These are phyloP conservation scores for Fusarium floridanum DNA, from an alignment of 2,329 filamentous ascomycete genomes.

Conservation along the genomic window DNA sequence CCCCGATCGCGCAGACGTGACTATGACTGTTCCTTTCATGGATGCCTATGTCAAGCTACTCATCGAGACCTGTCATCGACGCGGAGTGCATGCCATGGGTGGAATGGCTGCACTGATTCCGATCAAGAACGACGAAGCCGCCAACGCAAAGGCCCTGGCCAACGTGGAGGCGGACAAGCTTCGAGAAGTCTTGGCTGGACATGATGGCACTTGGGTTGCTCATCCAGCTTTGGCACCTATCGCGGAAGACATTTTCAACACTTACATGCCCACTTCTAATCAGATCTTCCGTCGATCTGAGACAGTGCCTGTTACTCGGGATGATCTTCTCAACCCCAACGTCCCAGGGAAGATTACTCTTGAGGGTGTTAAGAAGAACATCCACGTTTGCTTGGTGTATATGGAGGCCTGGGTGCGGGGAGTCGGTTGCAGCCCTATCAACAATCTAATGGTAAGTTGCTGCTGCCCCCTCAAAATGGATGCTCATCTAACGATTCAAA, in stretches of 20 bases:
- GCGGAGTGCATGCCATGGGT: slow-evolving; percentile 98
- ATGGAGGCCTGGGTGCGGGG: slow-evolving; percentile 99
- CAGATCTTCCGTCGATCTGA: slow-evolving; percentile 92
- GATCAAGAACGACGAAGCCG: slow-evolving; percentile 92
- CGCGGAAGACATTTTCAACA: slow-evolving; percentile 94
- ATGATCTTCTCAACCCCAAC: slow-evolving; percentile 98
- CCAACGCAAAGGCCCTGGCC: slow-evolving; percentile 95
- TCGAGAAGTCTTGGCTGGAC: slow-evolving; percentile 92
- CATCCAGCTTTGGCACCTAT: slow-evolving; percentile 92
- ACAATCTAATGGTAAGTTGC: slow-evolving; percentile 80
- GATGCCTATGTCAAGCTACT: slow-evolving; percentile 94
- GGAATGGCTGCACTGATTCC: slow-evolving; percentile 99
- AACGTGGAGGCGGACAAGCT: slow-evolving; percentile 95
- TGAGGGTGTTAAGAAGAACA: slow-evolving; percentile 95
- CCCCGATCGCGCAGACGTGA: slow-evolving; percentile 91
- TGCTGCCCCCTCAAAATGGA: not conserved
- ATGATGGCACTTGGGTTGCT: slow-evolving; percentile 97
- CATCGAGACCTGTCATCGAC: slow-evolving; percentile 97
- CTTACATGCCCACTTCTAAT: slow-evolving; percentile 98
- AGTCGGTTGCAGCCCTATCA: slow-evolving; percentile 97
- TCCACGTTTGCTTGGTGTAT: slow-evolving; percentile 95
- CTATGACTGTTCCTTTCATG: slow-evolving; percentile 99
- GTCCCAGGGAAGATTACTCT: slow-evolving; percentile 93
- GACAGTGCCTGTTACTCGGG: slow-evolving; percentile 86
- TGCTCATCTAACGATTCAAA: not conserved